Evolutionary conservation across 139 green algal species (phyloP).

Genomic region (Coelastrella sp.): DNA sequence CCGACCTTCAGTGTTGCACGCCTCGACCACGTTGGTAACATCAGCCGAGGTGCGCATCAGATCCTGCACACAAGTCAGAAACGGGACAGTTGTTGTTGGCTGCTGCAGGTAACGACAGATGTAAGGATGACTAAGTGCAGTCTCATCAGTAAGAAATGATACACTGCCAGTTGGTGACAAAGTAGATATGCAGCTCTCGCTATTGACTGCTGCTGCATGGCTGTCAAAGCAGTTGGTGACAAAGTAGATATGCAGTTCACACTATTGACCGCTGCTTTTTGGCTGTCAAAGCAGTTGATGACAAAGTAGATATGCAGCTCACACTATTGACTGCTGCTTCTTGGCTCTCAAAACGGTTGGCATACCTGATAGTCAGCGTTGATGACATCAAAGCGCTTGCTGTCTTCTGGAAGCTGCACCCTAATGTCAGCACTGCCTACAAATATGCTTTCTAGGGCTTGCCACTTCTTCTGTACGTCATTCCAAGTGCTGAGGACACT

Average conservation of each 20-base stretch:
- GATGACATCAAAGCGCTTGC: constrained; percentile 84
- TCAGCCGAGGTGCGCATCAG: constrained; percentile 84
- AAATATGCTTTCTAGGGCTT: constrained; percentile 92
- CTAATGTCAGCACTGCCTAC: constrained; percentile 89
- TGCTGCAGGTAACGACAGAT: neutral
- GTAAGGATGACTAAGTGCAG: too few species aligned
- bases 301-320: neutral
- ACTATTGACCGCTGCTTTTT: neutral
- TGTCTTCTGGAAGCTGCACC: constrained; percentile 92
- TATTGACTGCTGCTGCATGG: neutral
- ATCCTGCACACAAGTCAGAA: too few species aligned
- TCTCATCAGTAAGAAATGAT: too few species aligned
- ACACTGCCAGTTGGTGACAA: too few species aligned
- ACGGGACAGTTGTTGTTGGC: too few species aligned
- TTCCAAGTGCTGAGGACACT: constrained; percentile 81
- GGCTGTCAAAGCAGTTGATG: too few species aligned
- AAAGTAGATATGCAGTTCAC: neutral
- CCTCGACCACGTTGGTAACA: constrained; percentile 87
- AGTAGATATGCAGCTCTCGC: neutral
- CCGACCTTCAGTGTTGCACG: constrained; percentile 88
- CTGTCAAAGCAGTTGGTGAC: too few species aligned
- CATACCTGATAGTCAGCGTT: constrained; percentile 86
- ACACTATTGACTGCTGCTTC: neutral
- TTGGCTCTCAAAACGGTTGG: too few species aligned
- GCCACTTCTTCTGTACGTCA: constrained; percentile 94